Base-by-base conservation (phyloP, 768 basidiomycete genomes). In the Boletus subcaerulescens region DNA sequence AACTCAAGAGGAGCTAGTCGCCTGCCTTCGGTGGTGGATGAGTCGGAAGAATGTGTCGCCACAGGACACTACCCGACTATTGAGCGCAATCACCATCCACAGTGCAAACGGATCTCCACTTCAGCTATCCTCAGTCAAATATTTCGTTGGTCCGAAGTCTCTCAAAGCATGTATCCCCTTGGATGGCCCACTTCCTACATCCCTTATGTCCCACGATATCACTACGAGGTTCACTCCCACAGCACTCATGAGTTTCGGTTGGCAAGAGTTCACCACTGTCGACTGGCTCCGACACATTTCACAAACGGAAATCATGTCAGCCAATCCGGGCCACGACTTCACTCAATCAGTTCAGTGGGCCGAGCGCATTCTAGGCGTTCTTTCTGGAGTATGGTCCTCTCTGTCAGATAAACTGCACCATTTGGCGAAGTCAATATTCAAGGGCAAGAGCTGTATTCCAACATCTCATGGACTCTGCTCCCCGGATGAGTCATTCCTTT, bases 121-220 rank as follows among this genome's bases (percentile, higher is more conserved):
- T 77, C 79, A 9, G 71, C 79, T 1, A 81, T 94, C 60, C 76
- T 76, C 63, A 9, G 32, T 33, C 9, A 0, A 33, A 33, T 83
- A 80, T 3, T 90, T 85, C 71, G 73, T 92, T 56, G 87, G 90
- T 64, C 76, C 80, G 0, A 78, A 78, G 49, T 75, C 73, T 14
- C 73, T 80, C 13, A 75, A 75, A 29, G 67, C 71, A 5, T 70
- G 75, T 10, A 86, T 96, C 29, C 89, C 90, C 4, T 45, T 71
- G 8, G 89, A 93, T 58, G 83, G 89, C 9, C 93, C 93, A 2
- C 72, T 96, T 7, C 94, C 95, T 2, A 67, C 72, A 4, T 77
- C 86, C 59, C 81, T 93, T 18, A 12, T 53, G 5, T 45, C 52
- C 3, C 22, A 10, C 17, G 12, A 6, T 6, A 15, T 95, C 44